A percentile compares a stretch with the other conserved stretches of the same genome.
Evolutionary conservation across 2,329 filamentous ascomycete species (phyloP).

Genomic region (Cryoendolithus antarcticus): DNA sequence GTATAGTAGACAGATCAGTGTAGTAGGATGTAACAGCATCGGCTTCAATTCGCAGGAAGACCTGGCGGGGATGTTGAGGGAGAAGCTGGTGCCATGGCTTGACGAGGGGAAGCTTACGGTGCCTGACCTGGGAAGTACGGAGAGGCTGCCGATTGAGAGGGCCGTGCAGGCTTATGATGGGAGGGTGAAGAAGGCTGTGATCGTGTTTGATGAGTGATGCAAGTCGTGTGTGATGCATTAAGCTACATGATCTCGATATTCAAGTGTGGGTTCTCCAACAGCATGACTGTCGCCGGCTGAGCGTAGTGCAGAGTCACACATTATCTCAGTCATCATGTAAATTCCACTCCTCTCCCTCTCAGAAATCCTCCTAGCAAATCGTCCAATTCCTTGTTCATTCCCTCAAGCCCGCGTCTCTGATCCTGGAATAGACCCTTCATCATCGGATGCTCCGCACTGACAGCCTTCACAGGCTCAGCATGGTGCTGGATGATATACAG

Average conservation of each 20-base stretch:
- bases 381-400: constrained; percentile 84
- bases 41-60: constrained; percentile 2
- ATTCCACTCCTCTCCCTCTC: constrained; percentile 3
- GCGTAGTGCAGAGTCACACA: no score
- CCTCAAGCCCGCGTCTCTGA: constrained; percentile 72
- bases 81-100: constrained; percentile 3
- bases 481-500: constrained; percentile 84
- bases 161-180: constrained; percentile 4
- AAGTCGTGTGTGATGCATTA: no score
- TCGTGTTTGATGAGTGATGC: constrained; percentile 3
- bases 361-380: constrained; percentile 16
- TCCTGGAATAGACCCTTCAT: constrained; percentile 71
- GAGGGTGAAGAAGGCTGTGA: constrained; percentile 6
- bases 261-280: not conserved
- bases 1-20: constrained; percentile 4
- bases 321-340: not conserved
- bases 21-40: constrained; percentile 6
- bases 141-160: constrained; percentile 1
- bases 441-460: constrained; percentile 72
- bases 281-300: no score
- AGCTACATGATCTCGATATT: no score
- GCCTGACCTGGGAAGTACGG: constrained; percentile 2
- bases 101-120: constrained; percentile 3
- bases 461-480: constrained; percentile 45
- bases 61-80: constrained; percentile 4